Percentiles rank a stretch among this genome's conserved stretches.
Conservation (phyloP, 164 flowering plant species). For the Vitis cinerea region DNA sequence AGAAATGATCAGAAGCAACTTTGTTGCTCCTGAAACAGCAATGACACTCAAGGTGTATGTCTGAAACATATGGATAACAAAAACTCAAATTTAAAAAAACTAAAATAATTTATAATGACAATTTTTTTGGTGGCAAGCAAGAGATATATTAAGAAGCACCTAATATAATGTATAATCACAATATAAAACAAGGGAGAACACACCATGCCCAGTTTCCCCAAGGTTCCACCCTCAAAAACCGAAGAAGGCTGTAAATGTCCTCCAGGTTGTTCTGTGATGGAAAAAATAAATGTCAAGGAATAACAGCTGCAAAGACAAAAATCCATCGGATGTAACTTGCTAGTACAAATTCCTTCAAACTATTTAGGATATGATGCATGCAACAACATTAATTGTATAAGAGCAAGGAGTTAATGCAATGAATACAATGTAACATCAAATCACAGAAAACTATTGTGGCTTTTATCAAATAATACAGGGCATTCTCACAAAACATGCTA, state of each 20-base stretch:
- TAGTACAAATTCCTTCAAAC: not conserved
- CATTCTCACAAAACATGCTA: too few relatives aligned
- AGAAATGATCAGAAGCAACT: too few relatives aligned
- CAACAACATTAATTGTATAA: not conserved
- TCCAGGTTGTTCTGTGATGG: conserved; percentile 78
- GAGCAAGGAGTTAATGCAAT: not conserved
- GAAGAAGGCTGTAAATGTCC: conserved; percentile 91
- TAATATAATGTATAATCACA: not conserved
- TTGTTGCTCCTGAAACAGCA: too few relatives aligned
- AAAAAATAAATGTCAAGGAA: conserved; percentile 10
- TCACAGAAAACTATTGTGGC: not conserved
- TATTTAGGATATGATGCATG: not conserved
- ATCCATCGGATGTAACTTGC: too few relatives aligned
- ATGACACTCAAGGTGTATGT: not conserved
- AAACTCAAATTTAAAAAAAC: not conserved
- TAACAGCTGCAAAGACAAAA: not conserved
- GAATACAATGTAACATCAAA: not conserved
- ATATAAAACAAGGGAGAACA: conserved; percentile 18
- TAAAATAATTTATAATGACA: too few relatives aligned
- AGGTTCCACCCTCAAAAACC: conserved; percentile 92
- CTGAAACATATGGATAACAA: not conserved
- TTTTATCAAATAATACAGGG: not conserved
- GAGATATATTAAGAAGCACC: not conserved
- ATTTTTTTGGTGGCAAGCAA: not conserved
- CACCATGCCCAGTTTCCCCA: conserved; percentile 98